Evolutionary conservation across 2,329 filamentous ascomycete species (phyloP).

Genomic region (Fusarium miscanthi): DNA sequence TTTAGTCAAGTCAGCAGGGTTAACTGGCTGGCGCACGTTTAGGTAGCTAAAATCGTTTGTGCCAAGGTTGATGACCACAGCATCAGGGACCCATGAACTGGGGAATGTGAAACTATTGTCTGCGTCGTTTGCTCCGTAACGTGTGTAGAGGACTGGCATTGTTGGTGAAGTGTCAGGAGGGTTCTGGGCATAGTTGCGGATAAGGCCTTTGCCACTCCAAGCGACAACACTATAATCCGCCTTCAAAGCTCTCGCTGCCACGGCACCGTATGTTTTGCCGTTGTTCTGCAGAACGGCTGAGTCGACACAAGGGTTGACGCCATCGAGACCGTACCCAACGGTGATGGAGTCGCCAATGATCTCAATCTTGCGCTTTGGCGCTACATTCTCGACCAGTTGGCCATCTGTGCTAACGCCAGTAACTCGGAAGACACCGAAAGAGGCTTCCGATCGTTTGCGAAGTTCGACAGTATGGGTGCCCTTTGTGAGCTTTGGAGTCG

Average conservation of each 20-base stretch:
- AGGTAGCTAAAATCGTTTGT: slow-evolving; percentile 58
- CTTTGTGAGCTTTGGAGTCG: slow-evolving; percentile 2
- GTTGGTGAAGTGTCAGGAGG: slow-evolving; percentile 47
- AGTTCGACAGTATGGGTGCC: slow-evolving; percentile 32
- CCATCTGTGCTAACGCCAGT: slow-evolving; percentile 16
- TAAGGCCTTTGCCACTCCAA: slow-evolving; percentile 58
- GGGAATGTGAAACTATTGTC: slow-evolving; percentile 54
- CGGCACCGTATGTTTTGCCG: slow-evolving; percentile 55
- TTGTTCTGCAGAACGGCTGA: slow-evolving; percentile 53
- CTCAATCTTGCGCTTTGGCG: slow-evolving; percentile 53
- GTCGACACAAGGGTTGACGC: slow-evolving; percentile 53
- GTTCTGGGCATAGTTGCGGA: slow-evolving; percentile 52
- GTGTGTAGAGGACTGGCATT: slow-evolving; percentile 56
- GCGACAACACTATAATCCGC: slow-evolving; percentile 58
- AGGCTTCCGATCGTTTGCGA: slow-evolving; percentile 29
- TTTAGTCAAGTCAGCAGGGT: slow-evolving; percentile 43
- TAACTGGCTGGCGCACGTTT: slow-evolving; percentile 43
- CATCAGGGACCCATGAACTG: slow-evolving; percentile 43
- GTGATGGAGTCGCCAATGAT: slow-evolving; percentile 59
- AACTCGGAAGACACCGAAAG: slow-evolving; percentile 18
- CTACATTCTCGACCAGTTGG: slow-evolving; percentile 34
- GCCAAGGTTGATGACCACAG: slow-evolving; percentile 57
- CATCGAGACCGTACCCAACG: slow-evolving; percentile 58
- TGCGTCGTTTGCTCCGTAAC: slow-evolving; percentile 55
- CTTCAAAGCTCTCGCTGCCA: slow-evolving; percentile 53